Evolutionary conservation across 768 basidiomycete species (phyloP).

Genomic region (Pleurotus tuoliensis): DNA sequence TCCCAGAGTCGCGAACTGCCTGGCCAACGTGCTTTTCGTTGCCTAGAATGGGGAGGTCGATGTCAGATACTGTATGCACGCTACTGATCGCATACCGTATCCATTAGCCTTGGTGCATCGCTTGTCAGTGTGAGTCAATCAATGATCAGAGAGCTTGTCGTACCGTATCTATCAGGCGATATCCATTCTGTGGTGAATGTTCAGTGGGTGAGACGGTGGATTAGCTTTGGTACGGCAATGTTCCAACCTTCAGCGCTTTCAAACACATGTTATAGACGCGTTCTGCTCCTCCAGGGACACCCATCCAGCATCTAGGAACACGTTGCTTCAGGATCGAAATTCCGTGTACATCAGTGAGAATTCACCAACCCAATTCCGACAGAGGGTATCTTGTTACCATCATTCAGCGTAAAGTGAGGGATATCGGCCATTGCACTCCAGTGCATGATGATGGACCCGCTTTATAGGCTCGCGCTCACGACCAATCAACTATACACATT

Average conservation of each 20-base stretch:
- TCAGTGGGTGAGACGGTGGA: neutral
- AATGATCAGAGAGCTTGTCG: conserved; percentile 5
- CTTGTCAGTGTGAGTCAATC: neutral
- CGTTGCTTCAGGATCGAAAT: neutral
- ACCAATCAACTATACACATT: no score
- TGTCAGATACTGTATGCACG: no score
- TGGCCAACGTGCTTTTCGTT: conserved; percentile 45
- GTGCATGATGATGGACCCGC: no score
- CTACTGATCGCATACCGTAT: conserved; percentile 16
- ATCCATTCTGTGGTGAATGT: conserved; percentile 29
- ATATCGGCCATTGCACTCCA: neutral
- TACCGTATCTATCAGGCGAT: conserved; percentile 43
- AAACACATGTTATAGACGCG: conserved; percentile 34
- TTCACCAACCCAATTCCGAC: conserved; percentile 26
- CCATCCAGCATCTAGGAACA: conserved; percentile 34
- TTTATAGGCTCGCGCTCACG: no score
- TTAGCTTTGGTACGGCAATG: neutral
- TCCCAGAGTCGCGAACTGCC: conserved; percentile 40
- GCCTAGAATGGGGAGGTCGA: conserved; percentile 8
- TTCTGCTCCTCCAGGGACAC: conserved; percentile 28
- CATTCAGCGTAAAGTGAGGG: conserved; percentile 21
- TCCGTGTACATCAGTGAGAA: neutral
- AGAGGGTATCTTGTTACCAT: conserved; percentile 26
- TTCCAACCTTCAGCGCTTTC: conserved; percentile 29
- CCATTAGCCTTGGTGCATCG: conserved; percentile 19